Conservation (phyloP, 805 yeast species). For the Kodamaea nitidulidarum region DNA sequence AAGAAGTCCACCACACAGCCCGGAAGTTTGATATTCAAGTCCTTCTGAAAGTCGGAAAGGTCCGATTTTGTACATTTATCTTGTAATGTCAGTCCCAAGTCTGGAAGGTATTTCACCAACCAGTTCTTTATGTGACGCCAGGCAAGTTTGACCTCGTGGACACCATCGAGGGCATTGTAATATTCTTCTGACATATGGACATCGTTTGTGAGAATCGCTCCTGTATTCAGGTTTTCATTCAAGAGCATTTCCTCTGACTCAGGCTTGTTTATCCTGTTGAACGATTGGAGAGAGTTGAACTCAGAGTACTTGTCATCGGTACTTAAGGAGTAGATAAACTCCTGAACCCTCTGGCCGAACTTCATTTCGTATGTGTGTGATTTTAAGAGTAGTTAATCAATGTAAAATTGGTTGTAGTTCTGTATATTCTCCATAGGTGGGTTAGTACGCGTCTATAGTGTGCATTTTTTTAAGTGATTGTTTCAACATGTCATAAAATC, state of each 20-base stretch:
- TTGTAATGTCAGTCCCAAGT: conserved; percentile 71
- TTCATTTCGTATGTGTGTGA: too few species aligned
- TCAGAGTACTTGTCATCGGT: conserved; percentile 71
- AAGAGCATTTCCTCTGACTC: conserved; percentile 31
- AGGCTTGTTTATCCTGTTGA: conserved; percentile 41
- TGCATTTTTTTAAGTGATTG: background rate
- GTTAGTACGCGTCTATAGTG: background rate
- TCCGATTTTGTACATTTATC: conserved; percentile 80
- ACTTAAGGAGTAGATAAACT: conserved; percentile 58
- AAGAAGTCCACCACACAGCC: conserved; percentile 76
- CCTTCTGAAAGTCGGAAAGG: conserved; percentile 77
- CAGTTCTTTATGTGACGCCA: conserved; percentile 90
- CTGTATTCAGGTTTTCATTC: conserved; percentile 18
- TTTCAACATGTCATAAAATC: background rate
- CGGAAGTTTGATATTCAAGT: conserved; percentile 71
- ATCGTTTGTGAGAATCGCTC: conserved; percentile 19
- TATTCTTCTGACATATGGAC: conserved; percentile 29
- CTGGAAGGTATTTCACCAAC: conserved; percentile 76
- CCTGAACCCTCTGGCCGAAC: conserved; percentile 44
- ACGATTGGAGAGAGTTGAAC: conserved; percentile 48
- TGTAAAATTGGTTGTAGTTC: background rate
- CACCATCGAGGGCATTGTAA: conserved; percentile 49
- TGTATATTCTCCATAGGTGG: background rate
- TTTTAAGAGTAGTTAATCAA: too few species aligned
- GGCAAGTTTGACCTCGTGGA: conserved; percentile 69